Evolutionary conservation across 495 filamentous ascomycete species (phyloP).

Genomic region (Penicillium argentinense): DNA sequence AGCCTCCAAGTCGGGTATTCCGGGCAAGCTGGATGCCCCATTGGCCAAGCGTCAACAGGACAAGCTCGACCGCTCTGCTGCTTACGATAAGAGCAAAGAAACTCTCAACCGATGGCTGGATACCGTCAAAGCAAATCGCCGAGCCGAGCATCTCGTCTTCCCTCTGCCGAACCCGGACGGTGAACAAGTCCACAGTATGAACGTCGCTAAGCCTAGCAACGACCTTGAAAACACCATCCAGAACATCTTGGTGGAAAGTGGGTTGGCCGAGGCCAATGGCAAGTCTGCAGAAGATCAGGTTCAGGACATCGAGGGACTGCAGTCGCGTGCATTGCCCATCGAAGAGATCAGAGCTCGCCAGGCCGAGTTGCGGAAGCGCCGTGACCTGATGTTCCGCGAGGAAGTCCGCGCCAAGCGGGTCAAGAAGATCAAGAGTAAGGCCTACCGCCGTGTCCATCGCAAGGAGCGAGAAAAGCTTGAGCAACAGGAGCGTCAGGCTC

Average conservation of each 20-base stretch:
- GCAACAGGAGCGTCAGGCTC: slow-evolving; percentile 66
- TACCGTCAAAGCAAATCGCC: slow-evolving; percentile 89
- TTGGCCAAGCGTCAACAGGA: slow-evolving; percentile 89
- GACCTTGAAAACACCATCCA: slow-evolving; percentile 84
- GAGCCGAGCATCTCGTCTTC: slow-evolving; percentile 90
- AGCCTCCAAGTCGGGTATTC: slow-evolving; percentile 47
- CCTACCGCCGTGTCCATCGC: slow-evolving; percentile 86
- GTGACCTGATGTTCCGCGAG: slow-evolving; percentile 90
- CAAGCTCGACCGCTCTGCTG: slow-evolving; percentile 76
- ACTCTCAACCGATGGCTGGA: slow-evolving; percentile 88
- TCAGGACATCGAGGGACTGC: slow-evolving; percentile 67
- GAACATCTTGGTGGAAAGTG: slow-evolving; percentile 84
- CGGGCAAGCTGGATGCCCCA: slow-evolving; percentile 79
- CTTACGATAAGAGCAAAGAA: slow-evolving; percentile 89
- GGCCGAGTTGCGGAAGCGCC: slow-evolving; percentile 71
- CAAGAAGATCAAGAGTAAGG: slow-evolving; percentile 97
- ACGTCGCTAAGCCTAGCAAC: slow-evolving; percentile 61
- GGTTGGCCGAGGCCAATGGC: slow-evolving; percentile 58
- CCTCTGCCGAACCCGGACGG: slow-evolving; percentile 73
- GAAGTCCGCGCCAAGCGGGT: slow-evolving; percentile 85
- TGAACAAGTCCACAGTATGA: slow-evolving; percentile 45
- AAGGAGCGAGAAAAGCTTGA: slow-evolving; percentile 76
- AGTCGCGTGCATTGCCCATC: slow-evolving; percentile 62
- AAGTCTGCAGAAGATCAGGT: slow-evolving; percentile 65
- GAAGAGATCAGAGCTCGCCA: slow-evolving; percentile 73